Conservation (phyloP, 306 rosid genomes). For the Vigna trinervia region DNA sequence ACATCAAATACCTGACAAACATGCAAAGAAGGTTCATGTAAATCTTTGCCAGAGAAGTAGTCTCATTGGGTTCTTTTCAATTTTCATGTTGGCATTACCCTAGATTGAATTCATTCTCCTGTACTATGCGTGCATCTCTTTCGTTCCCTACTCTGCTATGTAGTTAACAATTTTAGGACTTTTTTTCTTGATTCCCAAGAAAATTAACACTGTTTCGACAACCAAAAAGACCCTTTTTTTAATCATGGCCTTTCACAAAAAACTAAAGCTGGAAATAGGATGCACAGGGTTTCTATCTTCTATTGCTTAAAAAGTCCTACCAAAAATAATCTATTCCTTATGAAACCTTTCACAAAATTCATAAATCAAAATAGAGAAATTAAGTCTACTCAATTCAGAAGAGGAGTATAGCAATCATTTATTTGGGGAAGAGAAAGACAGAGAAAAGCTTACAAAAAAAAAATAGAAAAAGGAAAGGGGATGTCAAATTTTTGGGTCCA, state of each 20-base stretch:
- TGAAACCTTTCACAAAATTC: neutral
- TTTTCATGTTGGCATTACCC: slow-evolving; percentile 40
- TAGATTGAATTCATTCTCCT: slow-evolving; percentile 26
- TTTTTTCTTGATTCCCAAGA: slow-evolving; percentile 34
- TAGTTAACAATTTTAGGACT: slow-evolving; percentile 36
- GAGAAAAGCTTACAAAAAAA: neutral
- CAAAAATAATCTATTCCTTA: neutral
- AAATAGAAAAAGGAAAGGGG: neutral
- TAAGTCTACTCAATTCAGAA: neutral
- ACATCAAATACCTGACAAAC: slow-evolving; percentile 43
- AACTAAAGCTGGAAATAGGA: slow-evolving; percentile 2
- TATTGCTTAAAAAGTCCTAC: neutral
- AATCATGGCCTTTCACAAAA: slow-evolving; percentile 42
- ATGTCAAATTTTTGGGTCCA: neutral
- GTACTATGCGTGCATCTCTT: slow-evolving; percentile 21
- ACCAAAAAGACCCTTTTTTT: slow-evolving; percentile 26
- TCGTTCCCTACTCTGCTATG: slow-evolving; percentile 28
- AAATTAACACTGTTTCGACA: slow-evolving; percentile 29
- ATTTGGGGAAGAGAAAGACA: neutral
- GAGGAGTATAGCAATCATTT: neutral
- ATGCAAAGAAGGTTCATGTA: slow-evolving; percentile 49
- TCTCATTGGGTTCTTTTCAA: slow-evolving; percentile 43
- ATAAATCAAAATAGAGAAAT: neutral
- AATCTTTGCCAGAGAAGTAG: slow-evolving; percentile 44
- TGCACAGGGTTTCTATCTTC: slow-evolving; percentile 21